Percentiles rank a stretch among this genome's conserved stretches.
phyloP scores from a whole-genome alignment of 306 rosid genomes.

The Glycine soja region DNA sequence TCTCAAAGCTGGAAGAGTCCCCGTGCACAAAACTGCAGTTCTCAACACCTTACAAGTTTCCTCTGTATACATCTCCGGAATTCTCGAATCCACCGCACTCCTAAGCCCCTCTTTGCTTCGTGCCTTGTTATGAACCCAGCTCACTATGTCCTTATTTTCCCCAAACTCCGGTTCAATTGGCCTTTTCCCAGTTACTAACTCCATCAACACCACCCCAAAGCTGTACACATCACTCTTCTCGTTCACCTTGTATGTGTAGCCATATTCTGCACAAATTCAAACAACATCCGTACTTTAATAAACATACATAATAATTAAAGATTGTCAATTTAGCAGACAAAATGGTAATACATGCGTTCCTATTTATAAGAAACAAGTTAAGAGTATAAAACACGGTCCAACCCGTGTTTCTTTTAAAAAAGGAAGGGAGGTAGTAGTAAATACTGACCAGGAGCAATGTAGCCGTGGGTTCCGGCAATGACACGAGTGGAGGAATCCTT shows the following conservation, averaged over 20 bases:
- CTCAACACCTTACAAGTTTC: conserved; percentile 75
- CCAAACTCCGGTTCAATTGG: conserved; percentile 81
- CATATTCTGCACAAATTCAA: conserved; percentile 70
- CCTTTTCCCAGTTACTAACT: conserved; percentile 81
- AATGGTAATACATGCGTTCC: too few relatives aligned
- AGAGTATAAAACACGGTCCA: too few relatives aligned
- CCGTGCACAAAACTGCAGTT: conserved; percentile 76
- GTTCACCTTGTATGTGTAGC: conserved; percentile 77
- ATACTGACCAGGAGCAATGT: conserved; percentile 90
- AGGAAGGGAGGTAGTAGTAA: too few relatives aligned
- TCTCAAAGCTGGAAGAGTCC: conserved; percentile 66
- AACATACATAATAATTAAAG: not conserved
- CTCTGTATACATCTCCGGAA: conserved; percentile 62
- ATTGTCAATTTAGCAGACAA: too few relatives aligned
- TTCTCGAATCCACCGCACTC: conserved; percentile 63
- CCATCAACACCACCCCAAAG: conserved; percentile 92
- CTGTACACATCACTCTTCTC: conserved; percentile 97
- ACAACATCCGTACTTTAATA: not conserved
- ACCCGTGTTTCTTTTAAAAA: too few relatives aligned
- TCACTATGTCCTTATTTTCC: conserved; percentile 80
- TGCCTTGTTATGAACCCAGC: conserved; percentile 71
- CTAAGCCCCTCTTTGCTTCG: conserved; percentile 58
- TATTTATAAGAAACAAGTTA: too few relatives aligned
- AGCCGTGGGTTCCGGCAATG: conserved; percentile 91
- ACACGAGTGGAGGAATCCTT: conserved; percentile 77